Evolutionary conservation across 805 yeast species (phyloP), one percentile per base, ranked within the genome.

Genomic region (Schizosaccharomyces lindneri): DNA sequence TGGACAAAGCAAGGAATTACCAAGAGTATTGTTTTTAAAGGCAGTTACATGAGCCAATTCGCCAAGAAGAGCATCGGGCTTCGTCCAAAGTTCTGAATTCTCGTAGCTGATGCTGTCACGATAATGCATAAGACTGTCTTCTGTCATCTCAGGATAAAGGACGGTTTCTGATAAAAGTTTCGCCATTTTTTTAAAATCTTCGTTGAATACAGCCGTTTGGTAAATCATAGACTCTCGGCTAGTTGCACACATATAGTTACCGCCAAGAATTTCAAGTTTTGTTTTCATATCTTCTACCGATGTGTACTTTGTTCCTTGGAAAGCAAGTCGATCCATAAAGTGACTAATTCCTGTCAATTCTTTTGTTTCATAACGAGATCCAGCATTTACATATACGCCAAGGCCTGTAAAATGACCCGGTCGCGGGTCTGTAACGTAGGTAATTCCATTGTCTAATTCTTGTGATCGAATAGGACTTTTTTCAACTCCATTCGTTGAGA

Each of bases 151-250:
- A 7, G 98, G 97, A 63, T 74, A 75, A 13, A 83, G 74, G 2
- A 90, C 83, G 0, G 97, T 87, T 65, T 88, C 89, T 31, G 86
- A 74, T 66, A 93, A 74, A 59, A 87, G 75, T 59, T 78, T 78
- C 65, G 85, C 80, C 95, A 93, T 87, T 65, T 76, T 75, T 48
- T 81, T 90, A 9, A 84, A 82, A 68, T 89, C 96, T 57, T 78
- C 76, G 70, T 89, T 89, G 77, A 93, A 90, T 0, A 88, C 95
- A 2, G 95, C 83, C 1, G 97, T 94, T 72, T 93, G 97, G 71
- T 93, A 93, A 73, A 90, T 80, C 75, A 90, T 78, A 3, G 94
- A 79, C 71, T 93, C 98, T 68, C 98, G 78, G 6, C 94, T 85
- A 0, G 95, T 84, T 0, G 95, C 84, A 68, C 95, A 85, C 81